Conservation (phyloP, 78 protist genomes). For the Diacronema lutheri region DNA sequence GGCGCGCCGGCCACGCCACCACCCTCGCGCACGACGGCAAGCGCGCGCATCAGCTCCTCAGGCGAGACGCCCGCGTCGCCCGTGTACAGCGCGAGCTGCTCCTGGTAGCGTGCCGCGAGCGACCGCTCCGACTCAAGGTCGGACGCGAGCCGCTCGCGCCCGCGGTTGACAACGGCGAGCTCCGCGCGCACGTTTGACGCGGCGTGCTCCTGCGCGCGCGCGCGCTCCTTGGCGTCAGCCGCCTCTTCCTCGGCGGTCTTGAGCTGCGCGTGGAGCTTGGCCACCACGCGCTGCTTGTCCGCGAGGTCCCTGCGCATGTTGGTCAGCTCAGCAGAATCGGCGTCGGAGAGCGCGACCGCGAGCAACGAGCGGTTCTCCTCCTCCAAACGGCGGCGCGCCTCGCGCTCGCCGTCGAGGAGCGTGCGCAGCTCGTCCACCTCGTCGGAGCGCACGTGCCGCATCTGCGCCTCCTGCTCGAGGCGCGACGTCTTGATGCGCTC, state of each 20-base stretch:
- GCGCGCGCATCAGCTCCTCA: background rate
- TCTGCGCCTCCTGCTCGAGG: background rate
- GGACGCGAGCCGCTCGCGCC: too few species aligned
- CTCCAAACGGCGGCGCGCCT: background rate
- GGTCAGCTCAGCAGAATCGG: background rate
- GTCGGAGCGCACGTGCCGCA: background rate
- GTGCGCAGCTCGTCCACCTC: background rate
- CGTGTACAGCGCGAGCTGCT: background rate
- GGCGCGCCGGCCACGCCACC: background rate
- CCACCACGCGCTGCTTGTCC: too few species aligned
- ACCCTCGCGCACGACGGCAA: background rate
- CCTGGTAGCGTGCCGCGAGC: background rate
- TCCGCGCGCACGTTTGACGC: too few species aligned
- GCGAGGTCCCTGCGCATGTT: background rate
- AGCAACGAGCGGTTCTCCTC: background rate
- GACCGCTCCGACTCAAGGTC: too few species aligned
- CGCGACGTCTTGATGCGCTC: background rate
- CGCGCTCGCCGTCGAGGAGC: too few species aligned
- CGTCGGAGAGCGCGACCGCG: background rate
- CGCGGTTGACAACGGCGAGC: too few species aligned
- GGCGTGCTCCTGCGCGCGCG: too few species aligned
- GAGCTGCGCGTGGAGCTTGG: too few species aligned
- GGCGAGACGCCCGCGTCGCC: slow-evolving; percentile 9
- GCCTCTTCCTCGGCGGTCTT: too few species aligned
- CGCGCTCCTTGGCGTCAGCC: too few species aligned